Percentiles rank a stretch among this genome's conserved stretches.
Evolutionary conservation across 2,329 filamentous ascomycete genomes (phyloP).

Genomic region (Endocalyx cinctus): DNA sequence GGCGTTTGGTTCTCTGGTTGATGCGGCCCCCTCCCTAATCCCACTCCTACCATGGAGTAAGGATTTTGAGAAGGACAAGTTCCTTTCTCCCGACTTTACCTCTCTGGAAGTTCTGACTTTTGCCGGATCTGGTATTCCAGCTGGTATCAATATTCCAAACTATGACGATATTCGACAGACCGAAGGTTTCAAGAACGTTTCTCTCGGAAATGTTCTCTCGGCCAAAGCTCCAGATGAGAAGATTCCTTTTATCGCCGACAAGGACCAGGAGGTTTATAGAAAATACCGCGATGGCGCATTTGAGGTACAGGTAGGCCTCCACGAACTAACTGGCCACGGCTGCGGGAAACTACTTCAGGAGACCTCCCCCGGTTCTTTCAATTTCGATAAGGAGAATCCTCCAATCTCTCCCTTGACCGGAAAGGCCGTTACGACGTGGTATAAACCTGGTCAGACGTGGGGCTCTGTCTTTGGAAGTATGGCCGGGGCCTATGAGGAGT

Average conservation of each 20-base stretch:
- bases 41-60: conserved; percentile 82
- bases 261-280: conserved; percentile 73
- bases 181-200: conserved; percentile 89
- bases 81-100: conserved; percentile 92
- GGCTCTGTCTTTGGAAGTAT: conserved; percentile 85
- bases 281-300: conserved; percentile 84
- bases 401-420: conserved; percentile 75
- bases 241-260: conserved; percentile 80
- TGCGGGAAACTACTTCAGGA: conserved; percentile 93
- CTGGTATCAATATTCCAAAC: conserved; percentile 58
- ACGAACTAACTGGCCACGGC: conserved; percentile 82
- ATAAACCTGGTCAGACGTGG: conserved; percentile 95
- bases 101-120: conserved; percentile 89
- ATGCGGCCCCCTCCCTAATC: conserved; percentile 76
- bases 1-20: conserved; percentile 81
- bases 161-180: conserved; percentile 58
- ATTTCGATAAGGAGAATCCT: conserved; percentile 80
- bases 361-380: conserved; percentile 74
- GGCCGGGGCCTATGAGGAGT: conserved; percentile 89
- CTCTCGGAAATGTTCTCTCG: conserved; percentile 84
- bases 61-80: conserved; percentile 94
- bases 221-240: conserved; percentile 91
- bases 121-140: conserved; percentile 61
- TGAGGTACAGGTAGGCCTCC: conserved; percentile 92
- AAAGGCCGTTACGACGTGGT: conserved; percentile 79